Evolutionary conservation across 108 stramenopile species (phyloP), one percentile per base, ranked within the genome.

Genomic region (Nannochloropsis oceanica): DNA sequence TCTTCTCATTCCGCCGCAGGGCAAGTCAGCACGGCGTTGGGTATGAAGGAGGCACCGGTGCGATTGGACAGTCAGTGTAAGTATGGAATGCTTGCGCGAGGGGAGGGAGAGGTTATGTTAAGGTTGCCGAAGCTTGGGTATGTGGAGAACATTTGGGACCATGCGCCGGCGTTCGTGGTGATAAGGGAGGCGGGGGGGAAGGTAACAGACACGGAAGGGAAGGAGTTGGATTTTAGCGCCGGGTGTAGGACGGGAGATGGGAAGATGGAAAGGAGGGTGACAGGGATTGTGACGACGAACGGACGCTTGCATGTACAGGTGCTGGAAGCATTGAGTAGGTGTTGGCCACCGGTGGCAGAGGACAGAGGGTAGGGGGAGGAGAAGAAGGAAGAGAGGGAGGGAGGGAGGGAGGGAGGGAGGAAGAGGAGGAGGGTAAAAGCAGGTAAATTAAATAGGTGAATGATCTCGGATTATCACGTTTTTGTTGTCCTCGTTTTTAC

Each of bases 71-170:
- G 93, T 9, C 94, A 94, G 89, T 94, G 92, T 79, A 95, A 95
- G 83, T 93, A 95, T 84, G 94, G 94, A 27, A 80, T 94, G 8
- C 84, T 95, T 43, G 93, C 94, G 20, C 81, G 92, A 43, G 95
- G 93, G 27, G 93, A 88, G 82, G 86, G 86, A 27, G 83, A 82
- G 18, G 80, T 87, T 10, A 83, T 83, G 43, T 83, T 87, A 10
- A 79, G 86, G 1, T 43, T 87, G 22, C 86, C 86, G 0, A 27
- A 34, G 79, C 80, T 84, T 50, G 93, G 93, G 0, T 94, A 96
- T 82, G 50, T 87, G 26, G 95, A 96, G 81, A 93, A 92, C 88
- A 93, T 96, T 2, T 96, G 95, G 95, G 95, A 96, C 84, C 93
- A 93, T 11, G 94, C 93, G 5, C 88, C 94, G 12, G 94, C 94